Percentiles rank a stretch among this genome's conserved stretches.
Evolutionary conservation across 768 basidiomycete species (phyloP).

Genomic region (Mycena olivaceomarginata): DNA sequence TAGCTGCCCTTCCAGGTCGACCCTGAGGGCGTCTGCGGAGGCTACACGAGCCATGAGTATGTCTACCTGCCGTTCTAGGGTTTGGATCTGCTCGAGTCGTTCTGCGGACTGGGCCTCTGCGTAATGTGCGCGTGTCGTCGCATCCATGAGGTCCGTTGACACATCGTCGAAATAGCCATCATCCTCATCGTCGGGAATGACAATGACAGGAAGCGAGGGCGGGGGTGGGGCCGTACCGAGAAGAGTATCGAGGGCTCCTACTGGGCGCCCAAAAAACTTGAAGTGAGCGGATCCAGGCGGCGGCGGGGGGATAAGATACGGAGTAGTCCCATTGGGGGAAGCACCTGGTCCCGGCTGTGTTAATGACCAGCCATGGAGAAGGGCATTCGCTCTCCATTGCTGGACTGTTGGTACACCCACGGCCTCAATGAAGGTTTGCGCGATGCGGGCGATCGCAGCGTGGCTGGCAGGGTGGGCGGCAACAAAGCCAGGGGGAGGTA

Average conservation of each 20-base stretch:
- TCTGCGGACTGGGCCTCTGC: not conserved
- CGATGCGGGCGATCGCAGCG: not conserved
- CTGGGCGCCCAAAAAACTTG: not conserved
- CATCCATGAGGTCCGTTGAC: too few species aligned
- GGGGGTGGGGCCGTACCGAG: not conserved
- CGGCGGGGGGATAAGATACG: too few species aligned
- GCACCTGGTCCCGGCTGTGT: too few species aligned
- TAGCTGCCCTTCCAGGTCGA: not conserved
- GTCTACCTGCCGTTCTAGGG: not conserved
- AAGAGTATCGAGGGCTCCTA: not conserved
- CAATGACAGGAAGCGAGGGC: not conserved
- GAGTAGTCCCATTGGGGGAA: too few species aligned
- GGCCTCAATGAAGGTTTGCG: conserved; percentile 12
- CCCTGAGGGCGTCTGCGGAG: not conserved
- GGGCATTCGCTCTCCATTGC: conserved; percentile 2
- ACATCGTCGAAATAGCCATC: not conserved
- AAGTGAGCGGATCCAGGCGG: too few species aligned
- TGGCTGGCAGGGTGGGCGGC: not conserved
- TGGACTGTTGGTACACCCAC: conserved; percentile 10
- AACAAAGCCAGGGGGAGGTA: conserved; percentile 11
- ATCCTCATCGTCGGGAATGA: conserved; percentile 16
- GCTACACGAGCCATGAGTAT: not conserved
- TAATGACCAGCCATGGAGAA: too few species aligned
- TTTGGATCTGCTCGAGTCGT: not conserved
- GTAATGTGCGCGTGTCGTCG: not conserved